phyloP scores from a whole-genome alignment of 176 grass and related monocot species.

The Musa beccarii region DNA sequence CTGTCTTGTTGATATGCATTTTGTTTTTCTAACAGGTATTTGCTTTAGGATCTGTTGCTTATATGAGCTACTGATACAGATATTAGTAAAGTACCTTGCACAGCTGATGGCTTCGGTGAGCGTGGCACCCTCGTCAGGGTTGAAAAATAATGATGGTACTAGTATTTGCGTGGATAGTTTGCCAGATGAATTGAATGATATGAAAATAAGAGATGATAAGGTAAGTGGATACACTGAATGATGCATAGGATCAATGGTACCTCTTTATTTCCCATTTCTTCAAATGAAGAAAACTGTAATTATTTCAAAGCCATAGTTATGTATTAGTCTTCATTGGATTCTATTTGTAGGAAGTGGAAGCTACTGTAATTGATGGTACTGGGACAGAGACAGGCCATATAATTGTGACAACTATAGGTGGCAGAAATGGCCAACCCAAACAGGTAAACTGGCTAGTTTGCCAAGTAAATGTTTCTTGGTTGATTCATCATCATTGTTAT shows the following conservation, averaged over 20 bases:
- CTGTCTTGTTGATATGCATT: neutral
- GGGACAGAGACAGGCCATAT: conserved; percentile 70
- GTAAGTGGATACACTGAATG: conserved; percentile 11
- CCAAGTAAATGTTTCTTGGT: neutral
- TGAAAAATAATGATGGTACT: conserved; percentile 32
- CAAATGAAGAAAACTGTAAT: neutral
- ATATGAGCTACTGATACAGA: neutral
- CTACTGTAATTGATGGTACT: conserved; percentile 60
- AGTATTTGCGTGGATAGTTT: conserved; percentile 41
- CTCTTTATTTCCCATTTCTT: neutral
- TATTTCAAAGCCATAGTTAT: neutral
- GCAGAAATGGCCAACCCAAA: conserved; percentile 64
- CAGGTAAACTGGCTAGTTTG: conserved; percentile 26
- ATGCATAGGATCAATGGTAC: neutral
- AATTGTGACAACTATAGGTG: conserved; percentile 67
- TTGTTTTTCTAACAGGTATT: neutral
- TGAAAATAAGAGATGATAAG: conserved; percentile 72
- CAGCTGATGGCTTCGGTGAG: conserved; percentile 38
- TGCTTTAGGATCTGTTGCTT: neutral
- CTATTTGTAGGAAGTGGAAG: conserved; percentile 45
- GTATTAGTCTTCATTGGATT: neutral
- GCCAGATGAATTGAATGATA: conserved; percentile 58
- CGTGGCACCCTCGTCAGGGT: conserved; percentile 24
- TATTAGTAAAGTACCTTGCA: neutral
- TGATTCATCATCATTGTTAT: neutral